Conservation (phyloP, 2,329 filamentous ascomycete genomes). For the Zymoseptoria crescenta region DNA sequence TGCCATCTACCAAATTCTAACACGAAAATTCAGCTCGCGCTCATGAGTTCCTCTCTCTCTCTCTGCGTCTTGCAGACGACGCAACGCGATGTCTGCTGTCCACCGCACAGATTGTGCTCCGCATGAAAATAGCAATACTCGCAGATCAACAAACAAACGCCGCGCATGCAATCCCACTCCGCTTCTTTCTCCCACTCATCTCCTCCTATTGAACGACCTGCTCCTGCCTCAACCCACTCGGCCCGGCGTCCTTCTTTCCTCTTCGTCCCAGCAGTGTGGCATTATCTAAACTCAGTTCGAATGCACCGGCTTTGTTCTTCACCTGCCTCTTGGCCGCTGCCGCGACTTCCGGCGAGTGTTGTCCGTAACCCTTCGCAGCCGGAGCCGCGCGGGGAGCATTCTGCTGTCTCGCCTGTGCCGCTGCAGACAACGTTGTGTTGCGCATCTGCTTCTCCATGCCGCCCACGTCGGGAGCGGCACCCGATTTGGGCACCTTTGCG, state of each 20-base stretch:
- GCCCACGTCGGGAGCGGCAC: constrained; percentile 51
- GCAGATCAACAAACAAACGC: background rate
- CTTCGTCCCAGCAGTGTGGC: constrained; percentile 77
- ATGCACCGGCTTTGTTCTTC: constrained; percentile 63
- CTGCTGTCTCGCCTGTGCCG: constrained; percentile 53
- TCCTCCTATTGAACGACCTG: constrained; percentile 17
- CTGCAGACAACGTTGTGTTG: constrained; percentile 66
- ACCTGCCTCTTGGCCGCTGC: constrained; percentile 78
- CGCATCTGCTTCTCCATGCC: constrained; percentile 82
- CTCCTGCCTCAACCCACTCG: constrained; percentile 40
- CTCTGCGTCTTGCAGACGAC: no score
- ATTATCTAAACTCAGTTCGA: constrained; percentile 86
- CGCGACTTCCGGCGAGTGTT: constrained; percentile 77
- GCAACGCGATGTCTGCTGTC: no score
- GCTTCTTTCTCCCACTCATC: background rate
- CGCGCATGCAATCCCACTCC: background rate
- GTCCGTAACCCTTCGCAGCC: constrained; percentile 65
- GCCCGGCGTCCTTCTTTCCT: constrained; percentile 41
- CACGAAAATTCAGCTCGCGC: no score
- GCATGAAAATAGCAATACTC: background rate
- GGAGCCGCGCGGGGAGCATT: constrained; percentile 43
- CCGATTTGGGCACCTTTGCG: constrained; percentile 59
- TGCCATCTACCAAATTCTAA: no score
- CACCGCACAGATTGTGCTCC: background rate
- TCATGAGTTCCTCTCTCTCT: no score